Conservation (phyloP, 257 asterid species). For the Galeopsis tetrahit region DNA sequence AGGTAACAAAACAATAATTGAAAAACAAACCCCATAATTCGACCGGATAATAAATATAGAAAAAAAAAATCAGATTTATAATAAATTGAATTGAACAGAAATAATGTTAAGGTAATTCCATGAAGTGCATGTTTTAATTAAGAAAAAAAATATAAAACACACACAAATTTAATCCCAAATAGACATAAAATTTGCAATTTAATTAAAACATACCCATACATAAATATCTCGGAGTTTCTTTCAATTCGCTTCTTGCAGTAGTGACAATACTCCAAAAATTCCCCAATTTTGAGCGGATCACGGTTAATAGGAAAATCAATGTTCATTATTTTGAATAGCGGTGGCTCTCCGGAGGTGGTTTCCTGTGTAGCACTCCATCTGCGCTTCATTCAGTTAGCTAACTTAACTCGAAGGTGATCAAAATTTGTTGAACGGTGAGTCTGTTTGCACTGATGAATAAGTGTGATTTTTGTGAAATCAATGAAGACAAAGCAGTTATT, state of each 20-base stretch:
- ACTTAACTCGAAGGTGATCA: not conserved
- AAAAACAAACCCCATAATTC: not conserved
- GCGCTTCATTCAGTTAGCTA: not conserved
- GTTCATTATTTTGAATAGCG: not conserved
- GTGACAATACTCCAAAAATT: constrained; percentile 49
- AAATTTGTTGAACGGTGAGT: too few species aligned
- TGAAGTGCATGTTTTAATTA: not conserved
- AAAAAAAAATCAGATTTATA: not conserved
- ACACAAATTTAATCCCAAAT: not conserved
- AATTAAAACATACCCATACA: constrained; percentile 50
- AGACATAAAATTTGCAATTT: not conserved
- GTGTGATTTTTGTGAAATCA: not conserved
- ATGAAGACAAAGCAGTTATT: too few species aligned
- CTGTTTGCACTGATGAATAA: too few species aligned
- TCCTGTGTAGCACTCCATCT: not conserved
- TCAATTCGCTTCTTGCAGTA: constrained; percentile 52
- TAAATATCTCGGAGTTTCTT: constrained; percentile 48
- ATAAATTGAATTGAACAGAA: not conserved
- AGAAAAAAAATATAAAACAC: too few species aligned
- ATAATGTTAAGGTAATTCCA: not conserved
- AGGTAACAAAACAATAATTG: not conserved
- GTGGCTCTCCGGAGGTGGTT: not conserved
- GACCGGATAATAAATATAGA: not conserved
- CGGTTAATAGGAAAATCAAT: not conserved
- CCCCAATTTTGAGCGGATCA: constrained; percentile 36